These are phyloP conservation scores for Mucor racemosus DNA, from an alignment of 371 early-diverging fungal genomes.

Conservation along the genomic window DNA sequence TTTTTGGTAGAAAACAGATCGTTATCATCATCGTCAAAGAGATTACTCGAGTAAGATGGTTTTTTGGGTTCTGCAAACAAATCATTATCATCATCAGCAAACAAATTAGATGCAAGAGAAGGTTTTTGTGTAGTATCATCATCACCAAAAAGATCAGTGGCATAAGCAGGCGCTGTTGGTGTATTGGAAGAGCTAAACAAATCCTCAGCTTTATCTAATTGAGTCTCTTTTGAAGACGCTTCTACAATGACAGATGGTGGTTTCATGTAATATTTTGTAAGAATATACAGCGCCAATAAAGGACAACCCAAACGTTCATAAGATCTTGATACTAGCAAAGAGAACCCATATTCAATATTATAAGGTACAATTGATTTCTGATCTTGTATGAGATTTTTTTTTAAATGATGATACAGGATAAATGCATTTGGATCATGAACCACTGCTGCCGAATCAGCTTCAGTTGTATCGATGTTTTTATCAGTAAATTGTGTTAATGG, in stretches of 20 bases:
- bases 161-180: conserved; percentile 16
- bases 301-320: conserved; percentile 85
- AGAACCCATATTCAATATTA: conserved; percentile 59
- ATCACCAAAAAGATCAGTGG: conserved; percentile 35
- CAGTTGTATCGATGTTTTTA: background rate
- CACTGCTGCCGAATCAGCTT: conserved; percentile 28
- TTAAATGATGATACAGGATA: conserved; percentile 76
- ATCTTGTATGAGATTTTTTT: conserved; percentile 38
- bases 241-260: conserved; percentile 20
- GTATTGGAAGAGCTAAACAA: conserved; percentile 2
- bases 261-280: conserved; percentile 36
- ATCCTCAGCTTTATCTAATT: conserved; percentile 12
- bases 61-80: conserved; percentile 21
- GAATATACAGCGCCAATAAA: conserved; percentile 69
- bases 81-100: conserved; percentile 29
- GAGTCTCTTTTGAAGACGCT: background rate
- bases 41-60: conserved; percentile 27
- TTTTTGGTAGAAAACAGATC: conserved; percentile 8
- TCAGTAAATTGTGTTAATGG: conserved; percentile 21
- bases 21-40: conserved; percentile 29
- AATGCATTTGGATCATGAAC: conserved; percentile 77
- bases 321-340: conserved; percentile 60
- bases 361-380: conserved; percentile 27
- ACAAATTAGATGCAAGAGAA: conserved; percentile 33
- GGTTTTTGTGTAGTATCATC: conserved; percentile 11